A percentile compares a stretch with the other conserved stretches of the same genome.
phyloP scores from a whole-genome alignment of 768 basidiomycete species.

The Sporobolomyces phaffii region DNA sequence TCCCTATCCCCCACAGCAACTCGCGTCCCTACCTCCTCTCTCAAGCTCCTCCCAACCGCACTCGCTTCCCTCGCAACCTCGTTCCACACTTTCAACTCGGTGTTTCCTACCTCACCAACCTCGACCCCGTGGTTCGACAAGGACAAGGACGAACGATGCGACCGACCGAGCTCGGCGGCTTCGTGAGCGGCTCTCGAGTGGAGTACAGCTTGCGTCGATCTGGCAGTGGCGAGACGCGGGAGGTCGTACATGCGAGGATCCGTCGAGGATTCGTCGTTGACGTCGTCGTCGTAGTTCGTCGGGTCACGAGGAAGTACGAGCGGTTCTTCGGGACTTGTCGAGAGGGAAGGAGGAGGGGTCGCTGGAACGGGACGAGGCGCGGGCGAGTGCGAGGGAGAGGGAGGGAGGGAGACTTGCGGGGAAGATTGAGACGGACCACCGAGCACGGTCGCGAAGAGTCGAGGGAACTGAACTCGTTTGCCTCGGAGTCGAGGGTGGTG shows the following conservation, averaged over 20 bases:
- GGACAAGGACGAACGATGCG: neutral
- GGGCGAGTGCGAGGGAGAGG: neutral
- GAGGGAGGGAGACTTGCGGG: slow-evolving; percentile 4
- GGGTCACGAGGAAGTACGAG: too few relatives aligned
- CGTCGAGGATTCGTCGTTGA: too few relatives aligned
- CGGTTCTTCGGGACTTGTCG: neutral
- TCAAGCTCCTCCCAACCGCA: neutral
- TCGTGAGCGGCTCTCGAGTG: neutral
- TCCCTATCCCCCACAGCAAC: neutral
- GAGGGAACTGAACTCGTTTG: slow-evolving; percentile 11
- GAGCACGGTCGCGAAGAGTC: slow-evolving; percentile 1
- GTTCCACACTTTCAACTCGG: neutral
- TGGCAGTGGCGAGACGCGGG: too few relatives aligned
- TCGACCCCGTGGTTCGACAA: neutral
- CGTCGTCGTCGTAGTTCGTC: too few relatives aligned
- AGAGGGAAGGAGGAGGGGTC: neutral
- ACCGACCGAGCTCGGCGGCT: neutral
- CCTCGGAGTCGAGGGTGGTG: slow-evolving; percentile 4
- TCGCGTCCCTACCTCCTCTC: neutral
- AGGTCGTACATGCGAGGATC: too few relatives aligned
- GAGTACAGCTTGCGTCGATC: neutral
- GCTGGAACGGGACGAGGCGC: neutral
- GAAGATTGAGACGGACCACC: neutral
- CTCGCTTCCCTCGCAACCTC: neutral
- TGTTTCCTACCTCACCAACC: neutral